These are phyloP conservation scores for Remersonia thermophila DNA, from an alignment of 2,329 filamentous ascomycete genomes.

Conservation along the genomic window DNA sequence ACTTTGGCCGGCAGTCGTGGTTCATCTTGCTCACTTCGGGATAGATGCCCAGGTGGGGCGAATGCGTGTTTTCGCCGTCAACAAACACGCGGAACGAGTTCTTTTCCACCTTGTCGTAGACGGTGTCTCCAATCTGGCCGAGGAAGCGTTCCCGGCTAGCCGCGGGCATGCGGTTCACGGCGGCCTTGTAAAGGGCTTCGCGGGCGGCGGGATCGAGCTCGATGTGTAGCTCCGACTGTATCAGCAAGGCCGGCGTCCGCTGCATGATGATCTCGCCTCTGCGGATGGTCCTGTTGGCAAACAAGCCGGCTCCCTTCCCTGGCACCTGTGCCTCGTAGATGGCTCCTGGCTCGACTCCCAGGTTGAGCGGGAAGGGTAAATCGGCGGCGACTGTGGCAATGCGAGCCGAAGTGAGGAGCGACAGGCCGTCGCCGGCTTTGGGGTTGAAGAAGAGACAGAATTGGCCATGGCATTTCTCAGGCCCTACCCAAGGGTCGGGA, in stretches of 20 bases:
- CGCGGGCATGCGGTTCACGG: slow-evolving; percentile 20
- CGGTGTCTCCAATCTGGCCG: slow-evolving; percentile 21
- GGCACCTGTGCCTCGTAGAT: slow-evolving; percentile 21
- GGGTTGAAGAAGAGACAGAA: slow-evolving; percentile 9
- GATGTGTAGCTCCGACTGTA: slow-evolving; percentile 16
- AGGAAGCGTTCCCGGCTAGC: slow-evolving; percentile 17
- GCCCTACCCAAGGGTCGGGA: slow-evolving; percentile 4
- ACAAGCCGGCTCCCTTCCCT: slow-evolving; percentile 25
- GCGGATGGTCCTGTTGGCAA: slow-evolving; percentile 24
- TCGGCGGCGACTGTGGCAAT: slow-evolving; percentile 2
- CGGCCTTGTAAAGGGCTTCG: slow-evolving; percentile 19
- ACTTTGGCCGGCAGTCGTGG: slow-evolving; percentile 31
- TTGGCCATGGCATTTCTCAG: slow-evolving; percentile 5
- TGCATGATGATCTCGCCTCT: slow-evolving; percentile 26
- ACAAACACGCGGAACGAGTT: slow-evolving; percentile 26
- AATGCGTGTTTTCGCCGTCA: slow-evolving; percentile 15
- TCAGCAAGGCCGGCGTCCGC: slow-evolving; percentile 21
- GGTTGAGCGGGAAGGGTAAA: background rate
- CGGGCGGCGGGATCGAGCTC: slow-evolving; percentile 9
- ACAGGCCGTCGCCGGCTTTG: slow-evolving; percentile 2
- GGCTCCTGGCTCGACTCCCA: slow-evolving; percentile 12
- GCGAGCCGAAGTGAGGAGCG: slow-evolving; percentile 6
- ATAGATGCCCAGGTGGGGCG: slow-evolving; percentile 23
- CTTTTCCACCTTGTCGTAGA: slow-evolving; percentile 22
- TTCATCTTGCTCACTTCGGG: slow-evolving; percentile 26